Evolutionary conservation across 1,139 yeast genomes (phyloP), one percentile per base, ranked within the genome.

Genomic region (Zhuliangozyma blackwelliae): DNA sequence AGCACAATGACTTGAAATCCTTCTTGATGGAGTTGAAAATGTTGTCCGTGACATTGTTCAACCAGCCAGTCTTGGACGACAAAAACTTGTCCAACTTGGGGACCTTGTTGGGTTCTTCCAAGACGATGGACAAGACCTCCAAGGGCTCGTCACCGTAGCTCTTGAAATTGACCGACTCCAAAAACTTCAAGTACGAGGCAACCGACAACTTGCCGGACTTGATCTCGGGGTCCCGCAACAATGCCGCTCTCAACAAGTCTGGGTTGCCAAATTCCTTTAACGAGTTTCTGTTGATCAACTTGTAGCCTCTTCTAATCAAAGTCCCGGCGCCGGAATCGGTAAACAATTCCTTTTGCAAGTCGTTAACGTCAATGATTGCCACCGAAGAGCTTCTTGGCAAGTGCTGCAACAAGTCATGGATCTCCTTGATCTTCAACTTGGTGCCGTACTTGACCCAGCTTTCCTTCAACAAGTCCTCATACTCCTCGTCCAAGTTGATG

Each of bases 241-340:
- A 72, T 16, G 92, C 94, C 35, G 72, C 62, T 64, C 96, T 77
- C 51, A 90, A 75, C 38, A 79, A 68, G 55, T 87, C 96, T 10
- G 82, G 80, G 51, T 84, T 77, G 29, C 86, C 75, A 57, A 90
- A 88, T 43, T 87, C 92, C 36, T 70, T 66, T 42, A 88, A 68
- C 31, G 83, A 75, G 48, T 75, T 72, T 59, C 87, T 78, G 52
- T 82, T 82, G 40, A 83, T 65, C 49, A 92, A 75, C 65, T 88
- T 88, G 68, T 92, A 88, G 44, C 99, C 99, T 63, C 98, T 81
- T 75, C 98, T 84, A 54, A 92, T 89, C 68, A 92, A 75, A 36
- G 99, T 92, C 56, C 99, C 99, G 33, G 98, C 99, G 62, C 99
- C 99, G 11, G 96, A 85, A 59, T 94, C 98, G 35, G 99, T 92